Conservation (phyloP, 1,284 basidiomycete genomes). For the Heterobasidion occidentale region DNA sequence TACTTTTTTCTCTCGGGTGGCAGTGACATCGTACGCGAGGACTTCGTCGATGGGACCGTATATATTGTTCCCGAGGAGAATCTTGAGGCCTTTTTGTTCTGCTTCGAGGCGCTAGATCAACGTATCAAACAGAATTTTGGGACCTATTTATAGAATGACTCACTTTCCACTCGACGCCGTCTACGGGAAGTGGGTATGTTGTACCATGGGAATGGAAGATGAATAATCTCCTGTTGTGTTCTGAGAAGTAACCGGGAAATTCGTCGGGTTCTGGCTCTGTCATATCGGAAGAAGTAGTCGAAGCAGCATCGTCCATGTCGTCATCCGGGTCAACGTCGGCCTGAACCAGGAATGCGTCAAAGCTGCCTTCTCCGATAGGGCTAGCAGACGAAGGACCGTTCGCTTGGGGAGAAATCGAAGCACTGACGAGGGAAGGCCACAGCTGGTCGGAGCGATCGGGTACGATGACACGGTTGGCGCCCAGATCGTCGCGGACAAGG, state of each 20-base stretch:
- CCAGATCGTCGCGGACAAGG: too few relatives aligned
- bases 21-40: conserved; percentile 27
- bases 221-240: conserved; percentile 34
- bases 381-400: too few relatives aligned
- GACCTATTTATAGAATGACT: conserved; percentile 11
- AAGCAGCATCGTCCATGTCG: conserved; percentile 23
- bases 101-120: conserved; percentile 39
- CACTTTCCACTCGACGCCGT: conserved; percentile 56
- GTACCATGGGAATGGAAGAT: conserved; percentile 60
- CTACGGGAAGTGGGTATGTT: conserved; percentile 62
- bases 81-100: conserved; percentile 38
- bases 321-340: conserved; percentile 6
- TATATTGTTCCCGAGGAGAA: conserved; percentile 42
- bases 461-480: too few relatives aligned
- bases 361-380: neutral
- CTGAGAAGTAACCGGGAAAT: conserved; percentile 48
- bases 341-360: neutral
- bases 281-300: conserved; percentile 34
- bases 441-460: too few relatives aligned
- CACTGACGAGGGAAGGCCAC: neutral
- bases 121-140: neutral
- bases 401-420: neutral
- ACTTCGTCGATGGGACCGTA: conserved; percentile 49
- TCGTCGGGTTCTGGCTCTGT: conserved; percentile 37
- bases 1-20: conserved; percentile 34